Base-by-base conservation (phyloP, 1,284 basidiomycete species). In the Meripilus lineatus region DNA sequence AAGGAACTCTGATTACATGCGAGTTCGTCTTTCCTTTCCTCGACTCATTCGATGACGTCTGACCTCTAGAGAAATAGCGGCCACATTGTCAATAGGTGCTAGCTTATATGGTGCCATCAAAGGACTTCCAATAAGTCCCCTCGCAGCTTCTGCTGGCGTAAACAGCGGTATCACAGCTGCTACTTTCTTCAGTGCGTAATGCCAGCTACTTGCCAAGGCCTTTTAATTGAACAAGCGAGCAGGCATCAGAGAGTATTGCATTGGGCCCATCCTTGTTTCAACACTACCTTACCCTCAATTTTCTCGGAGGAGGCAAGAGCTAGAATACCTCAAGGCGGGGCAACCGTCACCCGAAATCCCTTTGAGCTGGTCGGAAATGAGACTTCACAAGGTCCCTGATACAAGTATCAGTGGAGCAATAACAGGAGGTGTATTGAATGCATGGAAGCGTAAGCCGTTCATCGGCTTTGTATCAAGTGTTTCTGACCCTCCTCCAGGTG, bases 131-230 rank as follows among this genome's bases (percentile, higher is more conserved):
- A 52, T 61, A 23, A 68, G 63, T 3, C 49, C 71, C 2, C 59
- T 79, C 24, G 72, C 76, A 28, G 56, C 67, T 11, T 67, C 74
- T 15, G 70, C 85, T 28, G 78, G 75, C 13, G 49, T 84, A 17
- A 89, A 88, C 57, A 77, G 79, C 43, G 82, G 76, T 17, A 65
- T 85, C 15, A 81, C 75, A 15, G 78, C 81, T 10, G 71, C 76
- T 10, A 73, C 76, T 1, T 89, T 89, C 64, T 88, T 89, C 62
- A 70, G 87, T 87, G 50, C 44, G 79, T 67, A 48, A n/a, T n/a
- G 10, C 45, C 23, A 23, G 18, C 8, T 40, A 5, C 33, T 15
- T 40, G 28, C 15, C 36, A 6, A 4, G 17, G 15, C 32, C 34
- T 32, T 8, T n/a, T 30, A 7, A 32, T 18, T 30, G 2, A 25